These are phyloP conservation scores for Hyphopichia homilentoma DNA, from an alignment of 805 yeast genomes.

Conservation along the genomic window DNA sequence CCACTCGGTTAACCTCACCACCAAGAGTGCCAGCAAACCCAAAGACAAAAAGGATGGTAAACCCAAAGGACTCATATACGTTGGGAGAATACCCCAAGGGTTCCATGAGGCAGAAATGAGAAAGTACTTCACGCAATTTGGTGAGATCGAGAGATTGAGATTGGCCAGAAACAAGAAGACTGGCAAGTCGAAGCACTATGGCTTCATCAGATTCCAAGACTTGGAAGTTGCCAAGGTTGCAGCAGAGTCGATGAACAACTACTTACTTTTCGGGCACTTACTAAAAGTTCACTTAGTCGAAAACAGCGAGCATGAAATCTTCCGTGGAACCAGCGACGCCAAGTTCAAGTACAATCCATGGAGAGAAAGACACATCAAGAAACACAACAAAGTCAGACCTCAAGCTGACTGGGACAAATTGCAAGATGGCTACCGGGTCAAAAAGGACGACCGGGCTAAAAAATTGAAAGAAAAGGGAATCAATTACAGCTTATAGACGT, in stretches of 20 bases:
- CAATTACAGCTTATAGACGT: slow-evolving; percentile 32
- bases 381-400: slow-evolving; percentile 57
- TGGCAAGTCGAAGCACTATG: slow-evolving; percentile 89
- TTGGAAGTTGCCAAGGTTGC: slow-evolving; percentile 81
- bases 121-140: slow-evolving; percentile 87
- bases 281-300: slow-evolving; percentile 60
- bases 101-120: slow-evolving; percentile 79
- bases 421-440: slow-evolving; percentile 41
- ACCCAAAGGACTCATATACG: slow-evolving; percentile 67
- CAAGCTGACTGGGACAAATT: slow-evolving; percentile 53
- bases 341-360: slow-evolving; percentile 59
- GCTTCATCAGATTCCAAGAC: slow-evolving; percentile 78
- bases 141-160: slow-evolving; percentile 72
- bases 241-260: slow-evolving; percentile 94
- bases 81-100: slow-evolving; percentile 91
- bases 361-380: slow-evolving; percentile 48
- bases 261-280: slow-evolving; percentile 82
- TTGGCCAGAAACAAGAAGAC: slow-evolving; percentile 86
- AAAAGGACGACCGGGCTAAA: slow-evolving; percentile 42
- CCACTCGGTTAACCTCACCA: slow-evolving; percentile 9
- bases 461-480: slow-evolving; percentile 57
- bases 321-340: slow-evolving; percentile 47
- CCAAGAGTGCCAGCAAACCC: slow-evolving; percentile 9
- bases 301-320: slow-evolving; percentile 53
- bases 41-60: slow-evolving; percentile 23